Base-by-base conservation (phyloP, 176 grass and related monocot genomes). In the Saccharum spontaneum region DNA sequence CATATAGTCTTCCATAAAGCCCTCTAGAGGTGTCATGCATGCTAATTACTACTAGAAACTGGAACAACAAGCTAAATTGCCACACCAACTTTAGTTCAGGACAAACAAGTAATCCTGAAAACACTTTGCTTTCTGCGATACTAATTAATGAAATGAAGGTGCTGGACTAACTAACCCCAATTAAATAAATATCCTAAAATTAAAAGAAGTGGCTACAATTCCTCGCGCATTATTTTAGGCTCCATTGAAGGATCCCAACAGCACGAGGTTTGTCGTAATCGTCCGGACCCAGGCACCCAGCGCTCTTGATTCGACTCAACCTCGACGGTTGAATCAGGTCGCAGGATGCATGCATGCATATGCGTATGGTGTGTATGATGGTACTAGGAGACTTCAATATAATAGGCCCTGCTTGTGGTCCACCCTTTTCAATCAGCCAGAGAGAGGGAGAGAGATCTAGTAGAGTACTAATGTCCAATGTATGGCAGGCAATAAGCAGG, bases 291-390 rank as follows among this genome's bases (percentile, higher is more conserved):
- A 7, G 8, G 7, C 79, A 48, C 50, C 50, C 86, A 75, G 10
- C 64, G 36, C 5, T 64, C 57, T 77, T 88, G 40, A 83, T 71
- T 65, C 13, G 7, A 52, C 30, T 30, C 55, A 83, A 41, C 74
- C 28, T 76, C 15, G 63, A 88, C 12, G 49, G 72, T 15, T 75
- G 37, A 82, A 81, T 45, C 75, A 57, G 82, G 82, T 84, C 77
- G 67, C 59, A 79, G 12, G 67, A 84, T 79, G 57, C 81, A 61
- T 60, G 70, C 77, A 81, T 59, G 72, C 8, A 18, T 7, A 23
- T 60, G 52, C 52, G 5, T 55, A 16, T 9, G 20, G 7, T 22
- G 57, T 57, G 59, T 24, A 80, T 79, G 76, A 73, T 72, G 16
- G 45, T 36, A 75, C 60, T 59, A 66, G 37, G 73, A 36, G 79